Base-by-base conservation (phyloP, 192 early-diverging fungal species). In the Diversispora epigaea region DNA sequence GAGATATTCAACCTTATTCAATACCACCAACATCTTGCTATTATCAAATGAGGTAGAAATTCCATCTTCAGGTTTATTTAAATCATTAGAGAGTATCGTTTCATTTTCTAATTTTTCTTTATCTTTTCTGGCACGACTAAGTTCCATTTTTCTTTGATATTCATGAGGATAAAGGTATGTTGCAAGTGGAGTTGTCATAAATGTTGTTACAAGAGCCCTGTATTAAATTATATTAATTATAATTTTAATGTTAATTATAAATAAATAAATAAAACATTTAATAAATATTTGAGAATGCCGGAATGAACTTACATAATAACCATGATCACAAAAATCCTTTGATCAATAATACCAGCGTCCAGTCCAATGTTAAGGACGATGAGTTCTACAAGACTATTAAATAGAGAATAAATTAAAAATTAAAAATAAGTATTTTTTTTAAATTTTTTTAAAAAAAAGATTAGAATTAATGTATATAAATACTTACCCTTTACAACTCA, bases 331-430 rank as follows among this genome's bases (percentile, higher is more conserved):
- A 86, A 86, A 49, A 86, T 80, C 70, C 68, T 76, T 57, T 10
- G 87, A 56, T 91, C 90, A 63, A 98, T 91, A 22, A 97, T 93
- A 8, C 88, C 88, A 2, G 95, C 93, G 47, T 93, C 83, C 72
- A 91, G 84, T 11, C 96, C 96, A 71, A 98, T 89, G 81, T 98
- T 98, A 8, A 98, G 87, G 43, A 98, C 95, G 71, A 97, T 97
- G 7, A 98, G 84, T 79, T 98, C 96, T 21, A 98, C 94, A 40
- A 98, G 84, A 55, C 93, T 90, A 68, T 32, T 32, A 2, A 32
- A 32, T 32, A 32, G 25, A 32, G 2, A 32, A 32, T 32, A 32
- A 32, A 32, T 32, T 32, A 32, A 32, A 32, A 32, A 32, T 32
- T 32, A 32, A 32, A 32, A 32, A 32, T 32, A 32, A 32, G 25